Evolutionary conservation across 106 monocot genomes (phyloP).

Genomic region (Alisma plantagoaquatica): DNA sequence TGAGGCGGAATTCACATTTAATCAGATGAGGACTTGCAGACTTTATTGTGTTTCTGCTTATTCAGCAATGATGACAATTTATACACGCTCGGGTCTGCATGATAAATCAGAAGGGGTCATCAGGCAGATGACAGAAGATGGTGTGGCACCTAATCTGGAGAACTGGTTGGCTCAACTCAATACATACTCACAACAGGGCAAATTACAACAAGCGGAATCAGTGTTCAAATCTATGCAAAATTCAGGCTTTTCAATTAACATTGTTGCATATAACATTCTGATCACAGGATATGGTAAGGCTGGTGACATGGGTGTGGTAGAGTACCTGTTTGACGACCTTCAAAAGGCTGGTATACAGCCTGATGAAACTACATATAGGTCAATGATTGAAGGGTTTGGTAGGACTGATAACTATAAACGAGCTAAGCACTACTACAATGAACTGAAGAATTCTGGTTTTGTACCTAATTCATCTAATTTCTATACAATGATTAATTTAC

Average conservation of each 20-base stretch:
- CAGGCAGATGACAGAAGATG: constrained; percentile 52
- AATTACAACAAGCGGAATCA: constrained; percentile 60
- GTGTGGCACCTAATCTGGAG: constrained; percentile 57
- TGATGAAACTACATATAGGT: constrained; percentile 88
- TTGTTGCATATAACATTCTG: constrained; percentile 92
- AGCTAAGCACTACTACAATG: constrained; percentile 49
- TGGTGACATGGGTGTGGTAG: constrained; percentile 29
- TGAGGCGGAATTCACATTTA: constrained; percentile 71
- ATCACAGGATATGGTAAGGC: constrained; percentile 89
- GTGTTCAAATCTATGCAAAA: constrained; percentile 48
- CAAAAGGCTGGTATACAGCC: constrained; percentile 45
- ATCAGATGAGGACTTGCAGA: constrained; percentile 48
- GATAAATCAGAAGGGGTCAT: constrained; percentile 67
- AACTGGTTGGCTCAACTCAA: constrained; percentile 91
- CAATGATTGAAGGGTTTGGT: constrained; percentile 92
- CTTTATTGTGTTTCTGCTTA: constrained; percentile 47
- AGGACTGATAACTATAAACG: constrained; percentile 49
- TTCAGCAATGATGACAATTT: constrained; percentile 81
- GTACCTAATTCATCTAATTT: constrained; percentile 82
- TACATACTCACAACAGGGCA: constrained; percentile 80
- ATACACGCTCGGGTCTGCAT: constrained; percentile 49
- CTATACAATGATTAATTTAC: constrained; percentile 88
- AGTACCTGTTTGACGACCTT: constrained; percentile 38
- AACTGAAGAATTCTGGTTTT: constrained; percentile 64
- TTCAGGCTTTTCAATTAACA: constrained; percentile 47